phyloP scores from a whole-genome alignment of 2,329 filamentous ascomycete species.

The Emergomyces africanus region DNA sequence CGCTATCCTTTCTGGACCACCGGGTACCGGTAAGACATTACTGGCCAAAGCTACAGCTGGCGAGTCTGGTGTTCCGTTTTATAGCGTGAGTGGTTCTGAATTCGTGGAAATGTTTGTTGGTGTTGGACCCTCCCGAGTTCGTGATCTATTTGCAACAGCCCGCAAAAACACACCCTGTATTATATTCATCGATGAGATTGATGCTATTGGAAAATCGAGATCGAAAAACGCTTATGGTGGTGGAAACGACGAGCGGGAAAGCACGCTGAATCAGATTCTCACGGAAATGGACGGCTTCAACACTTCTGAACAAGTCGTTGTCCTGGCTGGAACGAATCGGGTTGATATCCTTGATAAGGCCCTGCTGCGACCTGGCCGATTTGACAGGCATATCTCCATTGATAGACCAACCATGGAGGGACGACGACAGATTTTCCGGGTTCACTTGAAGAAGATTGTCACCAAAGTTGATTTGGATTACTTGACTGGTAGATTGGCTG shows the following conservation, averaged over 20 bases:
- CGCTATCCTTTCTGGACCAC: constrained; percentile 92
- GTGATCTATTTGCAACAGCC: constrained; percentile 87
- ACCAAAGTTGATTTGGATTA: constrained; percentile 83
- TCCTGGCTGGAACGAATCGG: constrained; percentile 91
- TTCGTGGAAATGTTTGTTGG: constrained; percentile 99
- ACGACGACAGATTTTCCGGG: constrained; percentile 87
- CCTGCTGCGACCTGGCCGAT: constrained; percentile 89
- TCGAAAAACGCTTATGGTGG: constrained; percentile 71
- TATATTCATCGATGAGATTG: constrained; percentile 99
- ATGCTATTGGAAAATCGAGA: constrained; percentile 88
- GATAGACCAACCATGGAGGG: constrained; percentile 95
- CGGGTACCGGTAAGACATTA: constrained; percentile 95
- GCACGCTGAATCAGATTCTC: constrained; percentile 93
- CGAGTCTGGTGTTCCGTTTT: constrained; percentile 94
- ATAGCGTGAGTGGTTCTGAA: constrained; percentile 94
- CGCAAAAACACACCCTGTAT: constrained; percentile 96
- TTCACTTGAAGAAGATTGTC: constrained; percentile 89
- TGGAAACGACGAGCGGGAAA: constrained; percentile 94
- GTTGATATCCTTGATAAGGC: constrained; percentile 91
- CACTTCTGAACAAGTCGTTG: constrained; percentile 89
- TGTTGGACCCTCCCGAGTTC: constrained; percentile 89
- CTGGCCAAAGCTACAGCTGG: constrained; percentile 95
- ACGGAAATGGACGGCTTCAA: constrained; percentile 99
- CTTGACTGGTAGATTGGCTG: constrained; percentile 75
- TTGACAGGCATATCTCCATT: constrained; percentile 92